Evolutionary conservation across 78 protist genomes (phyloP), one percentile per base, ranked within the genome.

Genomic region (Dictyostelium intermedium): DNA sequence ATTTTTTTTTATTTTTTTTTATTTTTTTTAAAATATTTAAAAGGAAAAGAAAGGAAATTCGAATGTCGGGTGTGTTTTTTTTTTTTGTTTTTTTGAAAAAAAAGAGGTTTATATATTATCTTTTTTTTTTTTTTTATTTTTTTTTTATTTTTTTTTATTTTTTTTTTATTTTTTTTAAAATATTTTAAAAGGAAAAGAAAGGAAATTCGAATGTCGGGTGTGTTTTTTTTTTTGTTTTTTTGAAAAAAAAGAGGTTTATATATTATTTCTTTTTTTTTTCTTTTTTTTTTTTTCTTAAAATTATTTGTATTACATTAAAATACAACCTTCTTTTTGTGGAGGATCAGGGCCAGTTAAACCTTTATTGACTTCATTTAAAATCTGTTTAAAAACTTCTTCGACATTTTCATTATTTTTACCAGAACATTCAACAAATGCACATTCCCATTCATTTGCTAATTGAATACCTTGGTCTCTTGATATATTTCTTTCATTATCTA

Each of bases 381-480:
- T 89, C n/a, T 61, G 87, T 69, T 89, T 89, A 70, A 89, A 89
- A 27, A 89, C 82, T 47, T 89, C 94, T 18, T 89, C 94, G 8
- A 93, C 92, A 35, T 91, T 85, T 8, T 63, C 66, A 73, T 93
- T 94, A 37, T 87, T 91, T 96, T 95, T 94, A 32, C 97, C 98
- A 4, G 97, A 95, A 35, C 95, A 53, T 81, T 97, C 98, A 76
- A 92, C 61, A 73, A 95, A 95, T 32, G 78, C 85, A 74, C 98
- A 95, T 41, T 91, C 91, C 97, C 97, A 97, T 47, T 83, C 77
- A 14, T 83, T 86, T 2, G 97, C 97, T 83, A 95, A 84, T 37
- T 35, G 50, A 76, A 84, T 82, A 5, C 95, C 98, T 56, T 83
- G 96, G 25, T 92, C 95, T 56, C 27, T 72, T 63, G 83, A 39